phyloP scores from a whole-genome alignment of 2,329 filamentous ascomycete species.

The Simplicillium aogashimaense region DNA sequence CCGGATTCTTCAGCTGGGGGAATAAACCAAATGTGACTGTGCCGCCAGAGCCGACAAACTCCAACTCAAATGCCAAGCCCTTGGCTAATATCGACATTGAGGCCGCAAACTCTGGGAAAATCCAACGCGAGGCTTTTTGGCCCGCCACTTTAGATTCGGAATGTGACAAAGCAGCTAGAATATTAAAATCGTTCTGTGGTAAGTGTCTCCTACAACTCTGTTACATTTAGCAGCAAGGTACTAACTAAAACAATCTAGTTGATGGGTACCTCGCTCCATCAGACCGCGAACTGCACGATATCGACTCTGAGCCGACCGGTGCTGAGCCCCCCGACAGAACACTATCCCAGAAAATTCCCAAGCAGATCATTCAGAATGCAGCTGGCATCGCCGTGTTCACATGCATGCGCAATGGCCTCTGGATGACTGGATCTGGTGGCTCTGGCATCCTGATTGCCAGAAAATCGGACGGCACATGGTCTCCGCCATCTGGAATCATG shows the following conservation, averaged over 20 bases:
- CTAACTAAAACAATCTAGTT: slow-evolving; percentile 20
- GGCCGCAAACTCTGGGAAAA: slow-evolving; percentile 20
- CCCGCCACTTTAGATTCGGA: slow-evolving; percentile 78
- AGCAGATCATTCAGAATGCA: slow-evolving; percentile 76
- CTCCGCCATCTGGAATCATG: slow-evolving; percentile 81
- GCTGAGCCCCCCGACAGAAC: slow-evolving; percentile 40
- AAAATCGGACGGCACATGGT: slow-evolving; percentile 81
- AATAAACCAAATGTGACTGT: slow-evolving; percentile 32
- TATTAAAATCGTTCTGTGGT: slow-evolving; percentile 86
- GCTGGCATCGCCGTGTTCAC: slow-evolving; percentile 91
- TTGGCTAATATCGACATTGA: slow-evolving; percentile 23
- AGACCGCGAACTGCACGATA: slow-evolving; percentile 20
- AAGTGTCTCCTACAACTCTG: slow-evolving; percentile 22
- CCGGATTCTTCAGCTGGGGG: slow-evolving; percentile 34
- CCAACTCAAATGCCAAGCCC: slow-evolving; percentile 8
- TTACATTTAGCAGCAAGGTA: neutral
- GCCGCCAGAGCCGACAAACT: slow-evolving; percentile 1
- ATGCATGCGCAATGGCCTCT: slow-evolving; percentile 86
- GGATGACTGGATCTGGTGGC: slow-evolving; percentile 84
- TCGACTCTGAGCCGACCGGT: slow-evolving; percentile 15
- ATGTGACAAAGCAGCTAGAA: slow-evolving; percentile 83
- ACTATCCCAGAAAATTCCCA: slow-evolving; percentile 71
- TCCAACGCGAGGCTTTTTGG: slow-evolving; percentile 63
- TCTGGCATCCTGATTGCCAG: slow-evolving; percentile 79
- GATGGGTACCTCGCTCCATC: slow-evolving; percentile 45